phyloP scores from a whole-genome alignment of 2,329 filamentous ascomycete genomes.

The Diaporthe destruens region DNA sequence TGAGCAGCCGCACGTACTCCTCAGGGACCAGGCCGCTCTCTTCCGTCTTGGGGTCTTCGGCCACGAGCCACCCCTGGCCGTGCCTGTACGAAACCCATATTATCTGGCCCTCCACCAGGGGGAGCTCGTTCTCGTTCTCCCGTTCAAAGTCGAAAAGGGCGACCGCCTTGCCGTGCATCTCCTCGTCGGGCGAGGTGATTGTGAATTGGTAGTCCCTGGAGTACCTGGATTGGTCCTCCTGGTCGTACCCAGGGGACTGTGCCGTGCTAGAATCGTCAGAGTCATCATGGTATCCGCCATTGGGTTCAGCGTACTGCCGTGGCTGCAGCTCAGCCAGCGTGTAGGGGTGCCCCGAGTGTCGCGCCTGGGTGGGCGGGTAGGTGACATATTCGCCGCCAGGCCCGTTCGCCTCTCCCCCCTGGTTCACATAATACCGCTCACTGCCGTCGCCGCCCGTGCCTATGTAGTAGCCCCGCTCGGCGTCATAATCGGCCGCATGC shows the following conservation, averaged over 20 bases:
- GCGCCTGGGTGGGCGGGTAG: conserved; percentile 75
- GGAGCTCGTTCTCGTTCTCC: conserved; percentile 96
- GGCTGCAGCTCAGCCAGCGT: conserved; percentile 60
- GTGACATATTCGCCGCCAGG: conserved; percentile 85
- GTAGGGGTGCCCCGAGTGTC: conserved; percentile 66
- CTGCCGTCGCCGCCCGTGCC: conserved; percentile 77
- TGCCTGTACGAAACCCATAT: conserved; percentile 97
- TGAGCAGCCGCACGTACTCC: conserved; percentile 91
- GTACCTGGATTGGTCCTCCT: conserved; percentile 82
- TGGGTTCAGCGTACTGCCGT: conserved; percentile 58
- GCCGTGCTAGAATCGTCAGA: conserved; percentile 71
- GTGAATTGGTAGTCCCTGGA: conserved; percentile 95
- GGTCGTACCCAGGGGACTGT: conserved; percentile 69
- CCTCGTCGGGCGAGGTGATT: conserved; percentile 93
- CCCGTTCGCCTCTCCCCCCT: conserved; percentile 77
- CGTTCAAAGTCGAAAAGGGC: conserved; percentile 95
- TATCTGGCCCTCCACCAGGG: conserved; percentile 92
- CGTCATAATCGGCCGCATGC: conserved; percentile 64
- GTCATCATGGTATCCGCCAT: conserved; percentile 65
- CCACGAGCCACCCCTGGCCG: conserved; percentile 96
- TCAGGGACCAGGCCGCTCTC: conserved; percentile 97
- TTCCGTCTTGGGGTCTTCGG: conserved; percentile 92
- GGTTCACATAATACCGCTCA: conserved; percentile 80
- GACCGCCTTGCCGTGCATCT: conserved; percentile 97
- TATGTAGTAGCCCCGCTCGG: conserved; percentile 75